Base-by-base conservation (phyloP, 2,329 filamentous ascomycete species). In the Fusarium caatingaense region DNA sequence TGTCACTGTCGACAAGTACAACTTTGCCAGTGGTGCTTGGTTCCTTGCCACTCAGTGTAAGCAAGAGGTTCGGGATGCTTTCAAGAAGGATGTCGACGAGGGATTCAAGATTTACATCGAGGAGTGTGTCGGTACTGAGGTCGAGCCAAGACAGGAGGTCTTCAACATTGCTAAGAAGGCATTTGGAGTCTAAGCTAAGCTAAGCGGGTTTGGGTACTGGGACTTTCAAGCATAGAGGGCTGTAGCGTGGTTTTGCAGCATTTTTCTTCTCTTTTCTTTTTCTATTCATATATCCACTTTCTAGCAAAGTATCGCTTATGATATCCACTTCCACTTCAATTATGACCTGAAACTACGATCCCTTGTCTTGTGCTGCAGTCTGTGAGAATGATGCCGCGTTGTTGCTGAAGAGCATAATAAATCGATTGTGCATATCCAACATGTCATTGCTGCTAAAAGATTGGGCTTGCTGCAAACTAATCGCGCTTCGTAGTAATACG, bases 21-120 rank as follows among this genome's bases (percentile, higher is more conserved):
- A 87, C 79, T 88, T 88, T 77, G 85, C 79, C 61, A 83, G 80
- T 44, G 86, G 81, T 9, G 73, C 85, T 4, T 88, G 87, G 87
- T 88, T 83, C 77, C 72, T 86, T 25, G 74, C 74, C 1, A 84
- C 77, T 3, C 75, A 86, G 75, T 88, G 85, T 74, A 44, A 66
- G 5, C 11, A 64, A 2, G 66, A 67, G 5, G 79, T 84, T 44
- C 72, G 77, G 15, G 25, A 71, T 1, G 72, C 66, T 27, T 78
- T 88, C 41, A 65, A 73, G n/a, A 41, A 56, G 2, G 78, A 81
- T 58, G 70, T 76, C 13, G 83, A 87, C 23, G 76, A 64, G 0
- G 85, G 81, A 2, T 87, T 83, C 63, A 32, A 57, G 5, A 73
- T 75, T 0, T 87, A 87, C 74, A 85, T 87, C 11, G 61, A 66